phyloP scores from a whole-genome alignment of 2,329 filamentous ascomycete genomes.

The Pestalotiopsis sp. region DNA sequence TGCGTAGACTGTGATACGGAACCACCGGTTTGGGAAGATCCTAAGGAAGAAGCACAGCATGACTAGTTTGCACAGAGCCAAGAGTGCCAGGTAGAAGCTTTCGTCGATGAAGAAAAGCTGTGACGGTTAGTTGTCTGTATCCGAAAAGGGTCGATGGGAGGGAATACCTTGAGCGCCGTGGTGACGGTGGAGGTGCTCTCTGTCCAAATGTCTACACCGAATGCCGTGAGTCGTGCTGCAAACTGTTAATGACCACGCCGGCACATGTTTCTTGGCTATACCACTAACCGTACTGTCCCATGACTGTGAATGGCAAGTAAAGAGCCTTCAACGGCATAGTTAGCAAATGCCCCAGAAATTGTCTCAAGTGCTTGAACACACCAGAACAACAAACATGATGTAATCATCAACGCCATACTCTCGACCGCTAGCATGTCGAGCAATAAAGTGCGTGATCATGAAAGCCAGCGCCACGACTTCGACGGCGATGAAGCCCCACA shows the following conservation, averaged over 20 bases:
- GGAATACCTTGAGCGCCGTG: slow-evolving; percentile 28
- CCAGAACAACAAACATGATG: slow-evolving; percentile 35
- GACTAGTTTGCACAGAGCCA: slow-evolving; percentile 31
- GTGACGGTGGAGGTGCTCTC: slow-evolving; percentile 27
- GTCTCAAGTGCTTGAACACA: slow-evolving; percentile 17
- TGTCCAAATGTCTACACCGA: slow-evolving; percentile 40
- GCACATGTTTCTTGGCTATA: background rate
- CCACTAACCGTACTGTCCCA: slow-evolving; percentile 32
- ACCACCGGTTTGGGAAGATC: slow-evolving; percentile 28
- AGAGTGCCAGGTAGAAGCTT: slow-evolving; percentile 31
- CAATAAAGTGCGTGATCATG: slow-evolving; percentile 37
- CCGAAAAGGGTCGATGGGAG: background rate
- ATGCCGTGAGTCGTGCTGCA: slow-evolving; percentile 26
- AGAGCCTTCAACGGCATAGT: slow-evolving; percentile 24
- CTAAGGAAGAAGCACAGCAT: slow-evolving; percentile 34
- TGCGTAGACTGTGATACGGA: slow-evolving; percentile 25
- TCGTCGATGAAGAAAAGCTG: slow-evolving; percentile 35
- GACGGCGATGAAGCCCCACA: slow-evolving; percentile 36
- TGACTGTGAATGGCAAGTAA: slow-evolving; percentile 30
- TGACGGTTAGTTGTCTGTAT: background rate
- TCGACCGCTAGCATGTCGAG: slow-evolving; percentile 31
- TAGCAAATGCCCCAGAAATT: slow-evolving; percentile 28
- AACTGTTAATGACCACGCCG: background rate
- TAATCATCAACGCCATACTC: slow-evolving; percentile 39
- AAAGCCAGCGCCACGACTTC: slow-evolving; percentile 35